These are phyloP conservation scores for Saccharomycopsis hybrid DNA, from an alignment of 1,139 yeast species.

Conservation along the genomic window DNA sequence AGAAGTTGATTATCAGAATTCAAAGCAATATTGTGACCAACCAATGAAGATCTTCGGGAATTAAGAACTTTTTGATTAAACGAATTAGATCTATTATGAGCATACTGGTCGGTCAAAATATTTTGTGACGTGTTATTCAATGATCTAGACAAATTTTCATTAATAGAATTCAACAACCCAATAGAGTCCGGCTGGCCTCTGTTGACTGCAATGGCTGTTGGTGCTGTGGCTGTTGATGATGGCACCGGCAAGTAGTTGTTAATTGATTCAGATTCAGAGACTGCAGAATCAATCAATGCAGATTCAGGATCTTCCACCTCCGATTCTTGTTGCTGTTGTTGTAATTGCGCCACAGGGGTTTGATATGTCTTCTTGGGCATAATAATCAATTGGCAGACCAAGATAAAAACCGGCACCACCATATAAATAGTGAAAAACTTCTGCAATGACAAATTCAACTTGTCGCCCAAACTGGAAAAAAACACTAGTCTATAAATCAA, in stretches of 20 bases:
- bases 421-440: constrained; percentile 62
- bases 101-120: constrained; percentile 20
- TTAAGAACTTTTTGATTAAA: constrained; percentile 16
- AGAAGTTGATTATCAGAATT: not conserved
- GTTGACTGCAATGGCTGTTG: too few species aligned
- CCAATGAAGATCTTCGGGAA: constrained; percentile 16
- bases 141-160: constrained; percentile 16
- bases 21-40: constrained; percentile 19
- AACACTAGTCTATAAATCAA: constrained; percentile 59
- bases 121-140: constrained; percentile 8
- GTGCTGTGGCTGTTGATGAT: too few species aligned
- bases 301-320: constrained; percentile 2
- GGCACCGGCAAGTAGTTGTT: constrained; percentile 15
- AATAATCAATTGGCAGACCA: constrained; percentile 61
- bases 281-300: constrained; percentile 6
- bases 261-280: constrained; percentile 3
- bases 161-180: constrained; percentile 14
- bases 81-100: constrained; percentile 17
- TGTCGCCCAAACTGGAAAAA: constrained; percentile 48
- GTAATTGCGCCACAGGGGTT: not conserved
- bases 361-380: constrained; percentile 71
- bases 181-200: not conserved
- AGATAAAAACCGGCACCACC: constrained; percentile 66
- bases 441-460: constrained; percentile 22
- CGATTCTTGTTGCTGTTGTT: not conserved